Percentiles rank a stretch among this genome's conserved stretches.
phyloP scores from a whole-genome alignment of 345 rosid genomes.

The Bretschneidera sinensis region DNA sequence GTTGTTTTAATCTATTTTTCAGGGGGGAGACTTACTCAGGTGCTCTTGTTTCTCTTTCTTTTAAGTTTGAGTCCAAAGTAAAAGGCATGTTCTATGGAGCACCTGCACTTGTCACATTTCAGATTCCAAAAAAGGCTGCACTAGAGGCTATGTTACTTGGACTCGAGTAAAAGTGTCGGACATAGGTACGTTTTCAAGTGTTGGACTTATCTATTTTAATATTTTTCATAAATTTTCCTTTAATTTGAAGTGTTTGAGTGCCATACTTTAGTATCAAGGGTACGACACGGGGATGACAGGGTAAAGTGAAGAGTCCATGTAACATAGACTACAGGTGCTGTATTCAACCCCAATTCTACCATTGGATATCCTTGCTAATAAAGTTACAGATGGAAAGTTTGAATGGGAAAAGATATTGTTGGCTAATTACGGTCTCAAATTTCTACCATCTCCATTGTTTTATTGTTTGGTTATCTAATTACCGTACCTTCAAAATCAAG shows the following conservation, averaged over 20 bases:
- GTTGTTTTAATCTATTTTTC: too few relatives aligned
- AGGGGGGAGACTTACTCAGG: too few relatives aligned
- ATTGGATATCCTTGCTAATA: slow-evolving; percentile 2
- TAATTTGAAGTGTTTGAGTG: too few relatives aligned
- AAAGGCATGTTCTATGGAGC: not conserved
- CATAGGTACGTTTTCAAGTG: too few relatives aligned
- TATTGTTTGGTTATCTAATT: slow-evolving; percentile 27
- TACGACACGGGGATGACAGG: too few relatives aligned
- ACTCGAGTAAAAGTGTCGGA: too few relatives aligned
- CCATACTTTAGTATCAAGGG: too few relatives aligned
- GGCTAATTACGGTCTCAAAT: slow-evolving; percentile 28
- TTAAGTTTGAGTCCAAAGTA: slow-evolving; percentile 1
- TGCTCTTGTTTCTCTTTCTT: not conserved
- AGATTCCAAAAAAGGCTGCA: not conserved
- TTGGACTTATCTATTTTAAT: too few relatives aligned
- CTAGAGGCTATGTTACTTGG: not conserved
- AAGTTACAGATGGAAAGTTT: not conserved
- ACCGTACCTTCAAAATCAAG: slow-evolving; percentile 27
- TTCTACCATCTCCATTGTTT: slow-evolving; percentile 29
- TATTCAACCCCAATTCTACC: slow-evolving; percentile 1
- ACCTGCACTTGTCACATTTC: not conserved
- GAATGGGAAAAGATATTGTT: slow-evolving; percentile 21
- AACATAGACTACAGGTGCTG: not conserved
- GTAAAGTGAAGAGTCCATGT: too few relatives aligned
- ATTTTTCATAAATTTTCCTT: too few relatives aligned